Conservation (phyloP, 2,329 filamentous ascomycete species). For the Monosporascus sp. region DNA sequence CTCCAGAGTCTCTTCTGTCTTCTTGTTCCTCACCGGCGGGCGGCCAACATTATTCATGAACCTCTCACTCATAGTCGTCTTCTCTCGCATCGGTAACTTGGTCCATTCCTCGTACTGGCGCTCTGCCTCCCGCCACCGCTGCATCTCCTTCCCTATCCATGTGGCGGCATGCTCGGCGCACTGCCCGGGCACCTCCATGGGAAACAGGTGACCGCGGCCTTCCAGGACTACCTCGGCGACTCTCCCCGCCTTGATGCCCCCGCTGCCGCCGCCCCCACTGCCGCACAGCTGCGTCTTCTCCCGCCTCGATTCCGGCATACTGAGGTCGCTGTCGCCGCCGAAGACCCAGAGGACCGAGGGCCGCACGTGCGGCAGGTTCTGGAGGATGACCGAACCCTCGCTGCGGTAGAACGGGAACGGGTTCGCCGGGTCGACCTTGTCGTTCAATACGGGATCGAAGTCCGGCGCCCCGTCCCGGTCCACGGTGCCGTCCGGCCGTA, state of each 20-base stretch:
- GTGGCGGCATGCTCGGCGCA: slow-evolving; percentile 56
- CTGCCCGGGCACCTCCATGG: slow-evolving; percentile 68
- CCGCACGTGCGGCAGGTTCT: slow-evolving; percentile 52
- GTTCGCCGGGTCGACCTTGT: slow-evolving; percentile 26
- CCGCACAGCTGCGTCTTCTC: slow-evolving; percentile 62
- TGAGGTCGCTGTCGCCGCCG: slow-evolving; percentile 55
- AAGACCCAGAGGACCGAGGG: slow-evolving; percentile 67
- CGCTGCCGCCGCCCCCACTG: slow-evolving; percentile 59
- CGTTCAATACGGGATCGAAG: slow-evolving; percentile 32
- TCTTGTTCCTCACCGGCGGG: slow-evolving; percentile 11
- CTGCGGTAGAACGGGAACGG: slow-evolving; percentile 60
- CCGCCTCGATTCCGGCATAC: slow-evolving; percentile 40
- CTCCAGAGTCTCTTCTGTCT: slow-evolving; percentile 1
- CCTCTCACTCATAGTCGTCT: slow-evolving; percentile 49
- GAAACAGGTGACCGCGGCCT: slow-evolving; percentile 70
- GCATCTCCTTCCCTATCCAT: slow-evolving; percentile 54
- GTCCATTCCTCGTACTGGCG: slow-evolving; percentile 52
- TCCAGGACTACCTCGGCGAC: slow-evolving; percentile 62
- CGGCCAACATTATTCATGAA: slow-evolving; percentile 48
- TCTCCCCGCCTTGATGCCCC: slow-evolving; percentile 56
- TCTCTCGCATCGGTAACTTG: slow-evolving; percentile 42
- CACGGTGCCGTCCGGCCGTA: slow-evolving; percentile 34
- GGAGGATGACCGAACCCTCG: slow-evolving; percentile 53
- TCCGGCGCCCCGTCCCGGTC: slow-evolving; percentile 39
- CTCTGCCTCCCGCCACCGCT: slow-evolving; percentile 52